Conservation (phyloP, 2,329 filamentous ascomycete genomes). For the Phaeomoniella chlamydospora region DNA sequence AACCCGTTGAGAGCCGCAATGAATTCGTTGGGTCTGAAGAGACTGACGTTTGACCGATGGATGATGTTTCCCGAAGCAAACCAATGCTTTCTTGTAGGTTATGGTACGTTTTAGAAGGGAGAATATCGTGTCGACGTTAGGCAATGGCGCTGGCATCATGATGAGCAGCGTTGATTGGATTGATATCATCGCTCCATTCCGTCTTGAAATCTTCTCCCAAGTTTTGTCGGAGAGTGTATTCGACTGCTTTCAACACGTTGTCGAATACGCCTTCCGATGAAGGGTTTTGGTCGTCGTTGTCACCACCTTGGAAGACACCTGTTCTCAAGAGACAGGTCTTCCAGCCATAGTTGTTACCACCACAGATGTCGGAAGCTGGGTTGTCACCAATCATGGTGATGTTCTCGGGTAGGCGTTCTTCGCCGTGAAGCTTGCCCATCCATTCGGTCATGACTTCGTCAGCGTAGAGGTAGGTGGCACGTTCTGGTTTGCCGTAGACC, state of each 20-base stretch:
- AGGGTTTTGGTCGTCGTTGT: conserved; percentile 63
- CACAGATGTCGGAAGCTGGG: conserved; percentile 58
- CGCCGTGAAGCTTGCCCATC: conserved; percentile 64
- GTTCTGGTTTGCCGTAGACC: conserved; percentile 61
- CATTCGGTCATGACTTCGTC: conserved; percentile 58
- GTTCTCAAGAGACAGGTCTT: conserved; percentile 68
- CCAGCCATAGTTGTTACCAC: conserved; percentile 71
- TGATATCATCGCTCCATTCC: conserved; percentile 54
- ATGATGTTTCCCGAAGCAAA: no score
- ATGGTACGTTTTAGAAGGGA: no score
- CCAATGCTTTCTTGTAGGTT: no score
- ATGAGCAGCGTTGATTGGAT: conserved; percentile 37
- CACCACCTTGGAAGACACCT: conserved; percentile 63
- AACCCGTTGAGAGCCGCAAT: no score
- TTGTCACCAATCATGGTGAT: conserved; percentile 69
- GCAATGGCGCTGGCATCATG: not conserved
- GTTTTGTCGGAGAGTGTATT: conserved; percentile 53
- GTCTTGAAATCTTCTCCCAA: conserved; percentile 62
- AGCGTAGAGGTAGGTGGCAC: conserved; percentile 66
- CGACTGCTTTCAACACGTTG: conserved; percentile 58
- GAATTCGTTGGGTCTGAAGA: no score
- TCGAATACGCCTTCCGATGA: conserved; percentile 63
- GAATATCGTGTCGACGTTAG: no score
- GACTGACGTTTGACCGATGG: no score
- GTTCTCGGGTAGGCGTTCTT: conserved; percentile 53